Percentiles rank a stretch among this genome's conserved stretches.
phyloP scores from a whole-genome alignment of 768 basidiomycete species.

The Boletus rubescentipes region DNA sequence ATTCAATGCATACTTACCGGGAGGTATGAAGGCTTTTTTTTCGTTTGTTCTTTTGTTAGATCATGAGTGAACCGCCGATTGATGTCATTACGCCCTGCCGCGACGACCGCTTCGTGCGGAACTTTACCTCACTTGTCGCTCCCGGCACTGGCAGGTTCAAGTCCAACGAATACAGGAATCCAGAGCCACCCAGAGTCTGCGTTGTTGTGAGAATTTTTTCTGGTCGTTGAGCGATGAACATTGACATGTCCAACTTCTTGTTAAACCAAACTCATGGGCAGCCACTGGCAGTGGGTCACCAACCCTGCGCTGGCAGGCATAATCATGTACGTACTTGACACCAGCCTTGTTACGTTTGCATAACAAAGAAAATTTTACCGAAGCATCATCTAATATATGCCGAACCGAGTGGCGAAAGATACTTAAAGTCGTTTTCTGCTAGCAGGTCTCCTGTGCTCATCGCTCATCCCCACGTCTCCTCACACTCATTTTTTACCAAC shows the following conservation, averaged over 20 bases:
- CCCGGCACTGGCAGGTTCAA: too few species aligned
- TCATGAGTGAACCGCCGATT: too few species aligned
- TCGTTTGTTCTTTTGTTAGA: neutral
- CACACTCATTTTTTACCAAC: slow-evolving; percentile 5
- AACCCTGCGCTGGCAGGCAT: neutral
- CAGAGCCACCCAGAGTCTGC: neutral
- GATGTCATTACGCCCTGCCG: neutral
- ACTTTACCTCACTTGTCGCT: too few species aligned
- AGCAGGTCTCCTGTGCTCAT: neutral
- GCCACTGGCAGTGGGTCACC: neutral
- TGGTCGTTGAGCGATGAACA: neutral
- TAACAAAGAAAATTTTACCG: neutral
- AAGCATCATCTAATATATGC: neutral
- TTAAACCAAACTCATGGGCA: neutral
- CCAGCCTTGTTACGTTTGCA: neutral
- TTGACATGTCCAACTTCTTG: neutral
- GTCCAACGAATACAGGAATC: neutral
- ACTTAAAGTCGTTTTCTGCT: neutral
- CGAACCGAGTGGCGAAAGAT: neutral
- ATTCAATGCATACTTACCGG: neutral
- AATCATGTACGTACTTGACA: neutral
- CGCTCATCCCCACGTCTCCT: neutral
- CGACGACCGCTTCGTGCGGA: too few species aligned
- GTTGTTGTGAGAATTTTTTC: neutral
- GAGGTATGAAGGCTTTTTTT: neutral